phyloP scores from a whole-genome alignment of 805 yeast species.

The Metschnikowia gelsemii region DNA sequence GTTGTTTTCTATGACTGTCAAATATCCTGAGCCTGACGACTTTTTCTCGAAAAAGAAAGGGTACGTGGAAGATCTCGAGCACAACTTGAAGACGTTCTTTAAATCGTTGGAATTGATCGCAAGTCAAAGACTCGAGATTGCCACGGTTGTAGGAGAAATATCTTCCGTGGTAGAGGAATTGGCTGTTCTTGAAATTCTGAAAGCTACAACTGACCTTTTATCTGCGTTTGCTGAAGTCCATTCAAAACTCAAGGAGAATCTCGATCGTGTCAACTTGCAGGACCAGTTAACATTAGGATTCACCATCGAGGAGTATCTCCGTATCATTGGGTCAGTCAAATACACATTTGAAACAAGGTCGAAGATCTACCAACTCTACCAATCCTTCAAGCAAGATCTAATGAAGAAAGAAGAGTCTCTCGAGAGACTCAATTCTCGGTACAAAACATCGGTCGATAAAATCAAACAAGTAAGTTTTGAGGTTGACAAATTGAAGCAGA shows the following conservation, averaged over 20 bases:
- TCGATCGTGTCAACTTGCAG: constrained; percentile 77
- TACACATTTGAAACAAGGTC: constrained; percentile 73
- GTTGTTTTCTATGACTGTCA: constrained; percentile 64
- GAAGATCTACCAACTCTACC: constrained; percentile 45
- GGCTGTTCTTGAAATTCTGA: constrained; percentile 73
- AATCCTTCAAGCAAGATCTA: constrained; percentile 46
- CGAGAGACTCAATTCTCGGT: constrained; percentile 44
- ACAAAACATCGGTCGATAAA: constrained; percentile 60
- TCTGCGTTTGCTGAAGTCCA: constrained; percentile 72
- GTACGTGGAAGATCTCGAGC: constrained; percentile 69
- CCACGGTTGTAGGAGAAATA: constrained; percentile 68
- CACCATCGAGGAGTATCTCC: constrained; percentile 82
- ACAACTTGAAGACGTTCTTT: constrained; percentile 65
- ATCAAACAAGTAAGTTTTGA: constrained; percentile 58
- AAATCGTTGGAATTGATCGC: constrained; percentile 73
- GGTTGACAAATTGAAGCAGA: constrained; percentile 51
- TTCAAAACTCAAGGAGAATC: constrained; percentile 63
- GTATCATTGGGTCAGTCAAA: constrained; percentile 73
- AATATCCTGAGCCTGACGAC: constrained; percentile 74
- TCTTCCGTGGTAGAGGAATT: constrained; percentile 52
- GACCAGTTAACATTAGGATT: constrained; percentile 84
- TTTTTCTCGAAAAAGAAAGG: constrained; percentile 69
- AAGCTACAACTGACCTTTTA: constrained; percentile 60
- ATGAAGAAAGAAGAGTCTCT: constrained; percentile 46
- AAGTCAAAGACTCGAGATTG: constrained; percentile 71